These are phyloP conservation scores for Vitis riparia DNA, from an alignment of 164 flowering plant genomes.

Conservation along the genomic window DNA sequence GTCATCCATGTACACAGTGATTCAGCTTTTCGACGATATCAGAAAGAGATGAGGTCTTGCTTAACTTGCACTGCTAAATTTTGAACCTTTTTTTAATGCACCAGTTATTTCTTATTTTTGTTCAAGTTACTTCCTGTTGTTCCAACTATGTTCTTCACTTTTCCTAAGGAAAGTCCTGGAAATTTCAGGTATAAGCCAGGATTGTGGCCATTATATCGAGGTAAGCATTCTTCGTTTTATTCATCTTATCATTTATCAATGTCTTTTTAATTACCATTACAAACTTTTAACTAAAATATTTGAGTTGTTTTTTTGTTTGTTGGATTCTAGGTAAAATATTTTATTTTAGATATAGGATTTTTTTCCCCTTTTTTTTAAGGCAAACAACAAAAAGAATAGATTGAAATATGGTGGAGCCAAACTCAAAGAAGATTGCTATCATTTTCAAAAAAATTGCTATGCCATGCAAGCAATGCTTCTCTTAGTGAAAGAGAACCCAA, in stretches of 20 bases:
- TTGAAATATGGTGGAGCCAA: too few relatives aligned
- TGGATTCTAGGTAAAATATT: too few relatives aligned
- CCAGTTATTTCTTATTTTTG: background rate
- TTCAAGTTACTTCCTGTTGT: background rate
- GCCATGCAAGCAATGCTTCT: too few relatives aligned
- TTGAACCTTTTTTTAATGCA: background rate
- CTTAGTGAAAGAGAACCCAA: too few relatives aligned
- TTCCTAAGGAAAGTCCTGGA: slow-evolving; percentile 4
- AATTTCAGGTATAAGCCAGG: slow-evolving; percentile 71
- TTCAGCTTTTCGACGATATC: slow-evolving; percentile 78
- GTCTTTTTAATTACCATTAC: background rate
- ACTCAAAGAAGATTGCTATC: too few relatives aligned
- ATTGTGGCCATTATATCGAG: slow-evolving; percentile 97
- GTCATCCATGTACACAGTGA: slow-evolving; percentile 92
- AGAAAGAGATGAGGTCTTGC: slow-evolving; percentile 88
- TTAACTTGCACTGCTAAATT: background rate
- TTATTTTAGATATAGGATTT: too few relatives aligned
- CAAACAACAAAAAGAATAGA: too few relatives aligned
- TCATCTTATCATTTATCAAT: background rate
- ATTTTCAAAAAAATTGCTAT: too few relatives aligned
- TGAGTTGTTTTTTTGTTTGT: too few relatives aligned
- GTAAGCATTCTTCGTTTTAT: slow-evolving; percentile 27
- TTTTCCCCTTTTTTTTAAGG: too few relatives aligned
- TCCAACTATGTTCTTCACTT: background rate
- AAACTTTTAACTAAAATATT: too few relatives aligned